A percentile compares a stretch with the other conserved stretches of the same genome.
Conservation (phyloP, 768 basidiomycete species). For the Pulveroboletus sp. region DNA sequence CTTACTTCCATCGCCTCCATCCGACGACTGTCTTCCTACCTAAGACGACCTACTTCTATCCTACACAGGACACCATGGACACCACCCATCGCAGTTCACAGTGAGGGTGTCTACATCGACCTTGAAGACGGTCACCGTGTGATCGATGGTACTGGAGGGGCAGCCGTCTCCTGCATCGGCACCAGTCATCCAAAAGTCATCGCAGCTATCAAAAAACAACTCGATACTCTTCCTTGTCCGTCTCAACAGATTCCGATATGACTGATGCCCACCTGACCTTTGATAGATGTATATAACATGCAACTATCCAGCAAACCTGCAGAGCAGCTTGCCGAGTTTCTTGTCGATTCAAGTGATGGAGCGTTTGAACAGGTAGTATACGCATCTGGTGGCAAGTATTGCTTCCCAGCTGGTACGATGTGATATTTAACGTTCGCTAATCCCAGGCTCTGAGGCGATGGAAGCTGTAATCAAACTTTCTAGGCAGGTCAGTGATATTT, state of each 20-base stretch:
- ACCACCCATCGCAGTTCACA: conserved; percentile 64
- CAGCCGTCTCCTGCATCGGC: conserved; percentile 79
- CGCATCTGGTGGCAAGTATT: conserved; percentile 62
- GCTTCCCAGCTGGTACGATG: neutral
- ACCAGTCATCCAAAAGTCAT: conserved; percentile 67
- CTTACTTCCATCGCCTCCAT: no score
- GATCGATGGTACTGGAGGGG: conserved; percentile 82
- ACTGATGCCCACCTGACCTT: neutral
- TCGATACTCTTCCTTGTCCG: conserved; percentile 74
- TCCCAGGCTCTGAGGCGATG: conserved; percentile 81
- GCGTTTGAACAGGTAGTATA: conserved; percentile 72
- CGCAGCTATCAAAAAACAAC: conserved; percentile 73
- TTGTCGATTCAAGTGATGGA: conserved; percentile 65
- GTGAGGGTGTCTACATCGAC: conserved; percentile 65
- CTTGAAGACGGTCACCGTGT: conserved; percentile 66
- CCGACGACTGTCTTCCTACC: no score
- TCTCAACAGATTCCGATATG: conserved; percentile 3
- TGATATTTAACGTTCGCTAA: neutral
- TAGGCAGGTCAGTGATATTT: conserved; percentile 51
- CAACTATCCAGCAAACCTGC: conserved; percentile 79
- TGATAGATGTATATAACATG: conserved; percentile 80
- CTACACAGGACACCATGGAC: conserved; percentile 71
- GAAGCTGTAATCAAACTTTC: conserved; percentile 81
- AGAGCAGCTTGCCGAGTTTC: conserved; percentile 65
- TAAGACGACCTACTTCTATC: conserved; percentile 44